Percentiles rank a stretch among this genome's conserved stretches.
Evolutionary conservation across 1,284 basidiomycete species (phyloP).

Genomic region (Sparassis latifolia): DNA sequence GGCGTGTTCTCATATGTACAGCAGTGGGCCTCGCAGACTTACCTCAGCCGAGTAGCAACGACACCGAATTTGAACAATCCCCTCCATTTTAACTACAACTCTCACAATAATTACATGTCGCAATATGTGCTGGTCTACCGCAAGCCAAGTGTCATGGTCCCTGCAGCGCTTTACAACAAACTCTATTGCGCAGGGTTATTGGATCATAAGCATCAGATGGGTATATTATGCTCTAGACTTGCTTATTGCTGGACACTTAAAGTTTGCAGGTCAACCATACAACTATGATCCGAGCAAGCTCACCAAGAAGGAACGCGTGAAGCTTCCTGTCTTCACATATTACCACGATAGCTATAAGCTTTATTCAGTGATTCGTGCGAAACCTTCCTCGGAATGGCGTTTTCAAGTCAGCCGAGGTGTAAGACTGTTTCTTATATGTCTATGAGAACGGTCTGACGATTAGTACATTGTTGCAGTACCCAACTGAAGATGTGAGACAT

Average conservation of each 20-base stretch:
- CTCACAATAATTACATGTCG: constrained; percentile 1
- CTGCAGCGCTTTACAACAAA: background rate
- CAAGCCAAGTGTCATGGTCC: background rate
- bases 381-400: background rate
- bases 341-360: background rate
- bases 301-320: background rate
- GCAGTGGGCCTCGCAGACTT: background rate
- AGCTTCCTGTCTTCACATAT: background rate
- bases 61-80: background rate
- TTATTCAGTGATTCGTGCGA: background rate
- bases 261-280: background rate
- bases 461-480: background rate
- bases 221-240: background rate
- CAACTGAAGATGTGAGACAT: background rate
- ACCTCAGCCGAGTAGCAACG: background rate
- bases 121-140: constrained; percentile 5
- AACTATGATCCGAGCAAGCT: background rate
- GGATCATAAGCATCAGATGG: constrained; percentile 3
- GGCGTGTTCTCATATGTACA: background rate
- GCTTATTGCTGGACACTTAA: background rate
- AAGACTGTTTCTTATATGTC: background rate
- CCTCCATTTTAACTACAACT: background rate
- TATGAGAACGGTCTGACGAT: background rate
- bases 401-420: background rate
- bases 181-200: background rate